These are phyloP conservation scores for Leccinum sublutescens DNA, from an alignment of 768 basidiomycete genomes.

Conservation along the genomic window DNA sequence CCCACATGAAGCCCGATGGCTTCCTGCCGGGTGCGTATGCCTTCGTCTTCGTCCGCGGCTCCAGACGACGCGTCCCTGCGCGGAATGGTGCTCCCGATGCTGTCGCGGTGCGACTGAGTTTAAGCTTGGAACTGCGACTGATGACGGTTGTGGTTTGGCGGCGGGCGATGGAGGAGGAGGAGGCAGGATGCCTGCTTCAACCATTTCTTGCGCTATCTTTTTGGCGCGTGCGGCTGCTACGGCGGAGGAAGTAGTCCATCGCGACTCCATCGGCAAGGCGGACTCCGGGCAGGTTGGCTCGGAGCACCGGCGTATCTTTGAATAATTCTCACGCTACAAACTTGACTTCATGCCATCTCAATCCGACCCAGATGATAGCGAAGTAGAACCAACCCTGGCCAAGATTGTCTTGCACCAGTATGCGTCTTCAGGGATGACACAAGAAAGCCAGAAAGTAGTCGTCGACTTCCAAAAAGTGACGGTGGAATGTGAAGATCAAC, in stretches of 20 bases:
- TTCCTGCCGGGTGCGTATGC: constrained; percentile 66
- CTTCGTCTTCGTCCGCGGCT: constrained; percentile 57
- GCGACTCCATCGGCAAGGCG: constrained; percentile 62
- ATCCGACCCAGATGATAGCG: background rate
- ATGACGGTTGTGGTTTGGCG: constrained; percentile 30
- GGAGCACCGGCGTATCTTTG: too few species aligned
- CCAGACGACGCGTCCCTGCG: background rate
- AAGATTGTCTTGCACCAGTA: constrained; percentile 15
- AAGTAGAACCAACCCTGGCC: constrained; percentile 6
- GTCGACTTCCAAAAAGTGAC: constrained; percentile 20
- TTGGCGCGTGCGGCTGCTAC: constrained; percentile 69
- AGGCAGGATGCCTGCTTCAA: constrained; percentile 71
- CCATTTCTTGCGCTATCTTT: constrained; percentile 74
- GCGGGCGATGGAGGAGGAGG: constrained; percentile 41
- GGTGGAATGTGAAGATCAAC: constrained; percentile 10
- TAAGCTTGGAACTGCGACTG: background rate
- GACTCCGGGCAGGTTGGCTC: constrained; percentile 55
- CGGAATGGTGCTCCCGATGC: constrained; percentile 29
- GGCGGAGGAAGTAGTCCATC: constrained; percentile 78
- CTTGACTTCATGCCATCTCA: too few species aligned
- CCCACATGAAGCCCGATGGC: constrained; percentile 86
- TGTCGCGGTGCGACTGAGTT: constrained; percentile 30
- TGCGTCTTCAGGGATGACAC: background rate
- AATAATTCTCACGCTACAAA: too few species aligned
- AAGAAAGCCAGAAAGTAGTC: constrained; percentile 7